Conservation (phyloP, 495 filamentous ascomycete genomes). For the Neurospora tetraspora region DNA sequence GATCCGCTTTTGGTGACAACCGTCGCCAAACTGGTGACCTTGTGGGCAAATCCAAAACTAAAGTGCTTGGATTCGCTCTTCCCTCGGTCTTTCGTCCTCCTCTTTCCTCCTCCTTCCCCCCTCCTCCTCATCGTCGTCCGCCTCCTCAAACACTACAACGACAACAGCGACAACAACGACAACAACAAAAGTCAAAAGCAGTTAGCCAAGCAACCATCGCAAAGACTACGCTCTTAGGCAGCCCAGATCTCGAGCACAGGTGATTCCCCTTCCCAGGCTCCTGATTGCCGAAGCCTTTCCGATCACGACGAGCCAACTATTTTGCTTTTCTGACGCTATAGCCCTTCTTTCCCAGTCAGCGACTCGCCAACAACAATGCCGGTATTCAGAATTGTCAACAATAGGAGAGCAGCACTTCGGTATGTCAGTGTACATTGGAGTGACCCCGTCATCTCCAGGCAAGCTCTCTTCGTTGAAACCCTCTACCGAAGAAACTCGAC, state of each 20-base stretch:
- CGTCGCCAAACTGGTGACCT: background rate
- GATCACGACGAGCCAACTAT: background rate
- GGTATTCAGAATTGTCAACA: background rate
- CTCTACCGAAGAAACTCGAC: background rate
- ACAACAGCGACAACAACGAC: background rate
- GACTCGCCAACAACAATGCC: background rate
- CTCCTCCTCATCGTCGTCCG: background rate
- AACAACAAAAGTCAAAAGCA: background rate
- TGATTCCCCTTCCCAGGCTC: background rate
- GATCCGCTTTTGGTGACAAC: background rate
- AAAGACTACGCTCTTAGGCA: background rate
- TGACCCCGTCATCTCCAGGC: background rate
- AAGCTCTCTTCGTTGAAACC: background rate
- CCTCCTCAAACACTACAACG: background rate
- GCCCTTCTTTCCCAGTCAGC: background rate
- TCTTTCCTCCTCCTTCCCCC: background rate
- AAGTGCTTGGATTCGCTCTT: background rate
- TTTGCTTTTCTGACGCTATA: background rate
- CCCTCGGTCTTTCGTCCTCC: background rate
- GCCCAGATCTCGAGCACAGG: background rate
- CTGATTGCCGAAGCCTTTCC: background rate
- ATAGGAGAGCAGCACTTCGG: background rate
- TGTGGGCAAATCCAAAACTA: background rate
- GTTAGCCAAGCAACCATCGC: background rate
- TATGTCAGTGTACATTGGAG: background rate